Evolutionary conservation across 73 alveolate species (phyloP), one percentile per base, ranked within the genome.

Genomic region (Paramecium tetraurelia): DNA sequence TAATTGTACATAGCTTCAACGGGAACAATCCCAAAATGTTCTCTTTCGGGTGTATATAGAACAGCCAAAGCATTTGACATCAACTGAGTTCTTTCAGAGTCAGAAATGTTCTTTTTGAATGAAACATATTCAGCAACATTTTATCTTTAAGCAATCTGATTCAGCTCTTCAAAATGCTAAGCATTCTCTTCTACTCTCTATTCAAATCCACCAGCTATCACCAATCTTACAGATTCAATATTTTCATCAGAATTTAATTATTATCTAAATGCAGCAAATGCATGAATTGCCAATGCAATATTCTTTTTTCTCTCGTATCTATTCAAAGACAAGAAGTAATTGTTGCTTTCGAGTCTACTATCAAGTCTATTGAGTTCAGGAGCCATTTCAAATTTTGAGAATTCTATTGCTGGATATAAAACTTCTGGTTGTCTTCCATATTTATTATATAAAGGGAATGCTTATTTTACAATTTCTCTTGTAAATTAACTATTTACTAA

Each of bases 1-100:
- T 98, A 97, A 92, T 95, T 95, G 75, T 97, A 96, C 99, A 98
- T 98, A 35, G 99, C 98, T 92, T 98, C 99, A 43, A 98, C 96
- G 7, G 99, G 99, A 14, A 98, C 99, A 33, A 98, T 98, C 5
- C 99, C 99, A 89, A 98, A 98, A 92, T 98, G 99, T 77, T 98
- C 99, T 85, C 97, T 97, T 93, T 98, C 97, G 18, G 99, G 99
- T 40, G 48, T 98, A 92, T 98, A 98, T 20, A 98, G 94, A 40
- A 98, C 97, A 22, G 97, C 96, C 59, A 96, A 93, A 24, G 99
- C 97, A 85, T 97, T 86, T 50, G 94, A 43, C 68, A 89, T 58
- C 41, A 89, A 71, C 88, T 76, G 72, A 24, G 85, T 46, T 89
- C 94, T 89, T 44, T 96, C 98, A 43, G 93, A 95, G 76, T 97